Evolutionary conservation across 2,329 filamentous ascomycete genomes (phyloP).

Genomic region (Monosporascus sp.): DNA sequence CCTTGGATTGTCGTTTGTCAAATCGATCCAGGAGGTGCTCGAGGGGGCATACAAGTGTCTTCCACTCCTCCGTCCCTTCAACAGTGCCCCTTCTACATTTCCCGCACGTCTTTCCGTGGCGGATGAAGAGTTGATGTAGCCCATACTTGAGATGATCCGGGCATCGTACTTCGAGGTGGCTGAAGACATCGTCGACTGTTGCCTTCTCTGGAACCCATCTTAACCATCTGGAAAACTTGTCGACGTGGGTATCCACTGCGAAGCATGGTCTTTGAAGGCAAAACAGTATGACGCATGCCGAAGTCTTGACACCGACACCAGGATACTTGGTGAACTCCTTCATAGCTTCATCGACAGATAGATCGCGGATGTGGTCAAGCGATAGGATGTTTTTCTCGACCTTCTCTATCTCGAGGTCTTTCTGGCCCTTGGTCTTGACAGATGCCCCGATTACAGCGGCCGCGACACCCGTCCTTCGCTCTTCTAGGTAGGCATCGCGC

Average conservation of each 20-base stretch:
- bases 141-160: slow-evolving; percentile 50
- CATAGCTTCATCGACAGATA: slow-evolving; percentile 44
- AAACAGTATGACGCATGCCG: slow-evolving; percentile 52
- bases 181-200: slow-evolving; percentile 41
- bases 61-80: slow-evolving; percentile 56
- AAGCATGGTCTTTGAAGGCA: slow-evolving; percentile 49
- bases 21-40: slow-evolving; percentile 35
- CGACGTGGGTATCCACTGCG: slow-evolving; percentile 54
- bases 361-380: slow-evolving; percentile 44
- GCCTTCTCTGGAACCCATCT: slow-evolving; percentile 50
- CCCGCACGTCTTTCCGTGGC: slow-evolving; percentile 45
- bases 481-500: slow-evolving; percentile 39
- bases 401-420: slow-evolving; percentile 51
- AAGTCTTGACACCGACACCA: slow-evolving; percentile 53
- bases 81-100: slow-evolving; percentile 48
- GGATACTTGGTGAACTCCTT: slow-evolving; percentile 43
- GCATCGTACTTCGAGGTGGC: slow-evolving; percentile 47
- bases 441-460: slow-evolving; percentile 38
- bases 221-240: slow-evolving; percentile 46
- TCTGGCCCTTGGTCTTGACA: slow-evolving; percentile 40
- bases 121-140: slow-evolving; percentile 50
- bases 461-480: slow-evolving; percentile 34
- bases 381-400: slow-evolving; percentile 54
- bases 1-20: slow-evolving; percentile 20
- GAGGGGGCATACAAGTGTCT: slow-evolving; percentile 41